phyloP scores from a whole-genome alignment of 192 early-diverging fungal genomes.

The Entomortierella beljakovae region DNA sequence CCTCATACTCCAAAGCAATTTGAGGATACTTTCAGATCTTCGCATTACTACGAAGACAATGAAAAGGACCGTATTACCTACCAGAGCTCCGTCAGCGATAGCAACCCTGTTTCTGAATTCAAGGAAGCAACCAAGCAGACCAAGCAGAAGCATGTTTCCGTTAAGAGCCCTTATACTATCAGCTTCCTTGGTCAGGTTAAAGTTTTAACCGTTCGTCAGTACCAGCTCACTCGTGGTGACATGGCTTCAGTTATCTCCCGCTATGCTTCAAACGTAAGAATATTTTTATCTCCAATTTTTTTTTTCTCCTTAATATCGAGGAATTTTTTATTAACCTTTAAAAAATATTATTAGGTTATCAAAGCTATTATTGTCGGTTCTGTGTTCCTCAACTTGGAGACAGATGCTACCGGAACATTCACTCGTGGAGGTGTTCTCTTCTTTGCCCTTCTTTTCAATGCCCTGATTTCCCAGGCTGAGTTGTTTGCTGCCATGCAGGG shows the following conservation, averaged over 20 bases:
- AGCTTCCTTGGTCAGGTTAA: slow-evolving; percentile 73
- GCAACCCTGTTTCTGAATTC: slow-evolving; percentile 50
- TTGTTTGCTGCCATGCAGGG: slow-evolving; percentile 78
- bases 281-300: not conserved
- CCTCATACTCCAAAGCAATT: slow-evolving; percentile 76
- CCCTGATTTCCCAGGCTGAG: slow-evolving; percentile 73
- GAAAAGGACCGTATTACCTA: slow-evolving; percentile 58
- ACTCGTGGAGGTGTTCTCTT: slow-evolving; percentile 86
- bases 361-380: slow-evolving; percentile 82
- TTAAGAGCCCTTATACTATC: slow-evolving; percentile 72
- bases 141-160: slow-evolving; percentile 64
- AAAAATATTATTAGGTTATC: slow-evolving; percentile 28
- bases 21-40: slow-evolving; percentile 64
- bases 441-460: slow-evolving; percentile 67
- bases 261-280: slow-evolving; percentile 41
- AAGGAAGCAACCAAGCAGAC: slow-evolving; percentile 66
- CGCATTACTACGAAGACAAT: slow-evolving; percentile 54
- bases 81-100: slow-evolving; percentile 46
- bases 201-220: slow-evolving; percentile 69
- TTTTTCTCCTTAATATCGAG: not conserved
- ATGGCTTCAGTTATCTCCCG: slow-evolving; percentile 65
- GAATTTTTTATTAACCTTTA: not conserved
- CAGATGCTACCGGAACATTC: slow-evolving; percentile 73
- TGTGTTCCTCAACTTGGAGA: slow-evolving; percentile 71
- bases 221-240: slow-evolving; percentile 71